Conservation (phyloP, 805 yeast species). For the Alloascoidea africana region DNA sequence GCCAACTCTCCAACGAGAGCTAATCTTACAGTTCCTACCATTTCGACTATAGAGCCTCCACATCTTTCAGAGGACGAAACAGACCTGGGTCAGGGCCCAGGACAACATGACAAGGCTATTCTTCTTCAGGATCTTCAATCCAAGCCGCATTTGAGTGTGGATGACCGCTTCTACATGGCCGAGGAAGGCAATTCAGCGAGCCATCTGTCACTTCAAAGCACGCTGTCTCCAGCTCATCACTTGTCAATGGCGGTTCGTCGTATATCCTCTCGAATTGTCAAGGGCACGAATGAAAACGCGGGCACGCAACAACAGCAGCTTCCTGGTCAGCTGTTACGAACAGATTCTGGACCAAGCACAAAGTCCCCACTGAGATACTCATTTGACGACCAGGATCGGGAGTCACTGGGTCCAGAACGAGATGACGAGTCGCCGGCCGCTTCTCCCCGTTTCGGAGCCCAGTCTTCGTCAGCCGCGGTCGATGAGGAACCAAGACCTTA, state of each 20-base stretch:
- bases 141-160: neutral
- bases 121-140: neutral
- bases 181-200: neutral
- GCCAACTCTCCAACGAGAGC: neutral
- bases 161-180: neutral
- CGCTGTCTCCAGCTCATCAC: neutral
- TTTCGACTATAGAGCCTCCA: neutral
- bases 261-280: neutral
- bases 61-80: neutral
- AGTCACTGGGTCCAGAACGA: no score
- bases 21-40: neutral
- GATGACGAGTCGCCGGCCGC: no score
- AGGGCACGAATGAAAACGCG: conserved; percentile 1
- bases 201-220: neutral
- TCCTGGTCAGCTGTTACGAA: no score
- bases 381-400: no score
- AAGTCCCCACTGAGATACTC: no score
- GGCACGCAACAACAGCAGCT: no score
- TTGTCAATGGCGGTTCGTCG: neutral
- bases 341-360: no score
- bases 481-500: no score
- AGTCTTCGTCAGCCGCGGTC: no score
- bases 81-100: neutral
- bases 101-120: neutral
- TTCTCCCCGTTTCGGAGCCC: no score